Evolutionary conservation across 768 basidiomycete species (phyloP), one percentile per base, ranked within the genome.

Genomic region (Suillus decipiens): DNA sequence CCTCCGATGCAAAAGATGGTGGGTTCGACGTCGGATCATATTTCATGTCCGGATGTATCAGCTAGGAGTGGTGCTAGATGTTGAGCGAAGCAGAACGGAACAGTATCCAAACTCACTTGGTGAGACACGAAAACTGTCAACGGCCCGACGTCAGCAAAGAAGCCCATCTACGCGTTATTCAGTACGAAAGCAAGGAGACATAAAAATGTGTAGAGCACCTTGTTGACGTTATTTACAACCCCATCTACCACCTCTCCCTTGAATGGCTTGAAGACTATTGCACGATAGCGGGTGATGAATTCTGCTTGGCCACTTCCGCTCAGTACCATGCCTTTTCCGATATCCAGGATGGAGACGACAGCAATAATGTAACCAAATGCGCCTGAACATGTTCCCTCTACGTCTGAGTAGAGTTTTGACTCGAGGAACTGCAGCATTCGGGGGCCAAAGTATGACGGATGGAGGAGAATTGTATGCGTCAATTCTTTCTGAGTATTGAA

Each of bases 221-320:
- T 97, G 75, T 89, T 96, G 41, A 99, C 97, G 64, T 93, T 95
- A 70, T 89, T 90, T 19, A 99, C 96, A 3, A 95, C 89, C 0
- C 95, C 96, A 74, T 99, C 97, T 19, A 99, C 92, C 5, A 98
- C 96, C 74, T 99, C 96, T 11, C 95, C 96, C 76, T 98, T 97
- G 84, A 99, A 99, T n/a, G 97, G 97, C 77, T 98, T 96, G 85
- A 97, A 98, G 22, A 99, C 96, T 67, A 99, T 95, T 7, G 97
- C 97, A 33, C 91, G 88, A 77, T 99, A 99, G 61, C 90, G 83
- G 24, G 95, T 94, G 66, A 93, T 84, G 76, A 99, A 99, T 78
- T 98, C 94, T 5, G 97, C 97, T 77, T 96, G 94, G 1, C 95
- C 96, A 39, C 89, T 95, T 9, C 94, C 93, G 61, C 90, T 87